phyloP scores from a whole-genome alignment of 2,329 filamentous ascomycete genomes.

The Trichophyton mentagrophytes region DNA sequence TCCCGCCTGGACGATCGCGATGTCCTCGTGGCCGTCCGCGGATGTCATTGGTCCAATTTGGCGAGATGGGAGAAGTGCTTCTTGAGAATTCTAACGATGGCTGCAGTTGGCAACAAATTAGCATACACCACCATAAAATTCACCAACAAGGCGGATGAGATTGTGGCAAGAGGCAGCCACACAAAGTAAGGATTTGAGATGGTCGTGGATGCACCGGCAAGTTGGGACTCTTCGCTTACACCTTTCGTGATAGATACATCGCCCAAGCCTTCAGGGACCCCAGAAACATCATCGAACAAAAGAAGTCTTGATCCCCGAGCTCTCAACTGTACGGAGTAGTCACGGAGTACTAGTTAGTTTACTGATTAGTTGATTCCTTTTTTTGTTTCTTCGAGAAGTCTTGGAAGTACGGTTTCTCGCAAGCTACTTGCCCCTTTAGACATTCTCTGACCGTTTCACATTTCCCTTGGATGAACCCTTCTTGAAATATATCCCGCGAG shows the following conservation, averaged over 20 bases:
- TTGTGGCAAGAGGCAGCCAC: slow-evolving; percentile 54
- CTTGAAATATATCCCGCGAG: not conserved
- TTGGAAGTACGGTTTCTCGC: not conserved
- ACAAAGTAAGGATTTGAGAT: slow-evolving; percentile 41
- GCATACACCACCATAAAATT: slow-evolving; percentile 53
- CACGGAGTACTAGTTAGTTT: too few relatives aligned
- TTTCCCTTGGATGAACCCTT: not conserved
- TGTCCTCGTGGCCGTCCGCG: not conserved
- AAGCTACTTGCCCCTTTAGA: not conserved
- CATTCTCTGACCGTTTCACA: not conserved
- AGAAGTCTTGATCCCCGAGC: not conserved
- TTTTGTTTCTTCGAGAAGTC: too few relatives aligned
- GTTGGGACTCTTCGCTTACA: not conserved
- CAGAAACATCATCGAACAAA: slow-evolving; percentile 39
- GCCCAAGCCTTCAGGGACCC: slow-evolving; percentile 49
- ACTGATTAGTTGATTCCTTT: too few relatives aligned
- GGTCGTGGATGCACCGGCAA: not conserved
- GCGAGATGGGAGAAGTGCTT: not conserved
- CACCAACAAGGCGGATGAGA: slow-evolving; percentile 44
- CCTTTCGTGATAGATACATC: slow-evolving; percentile 35
- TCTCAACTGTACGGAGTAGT: not conserved
- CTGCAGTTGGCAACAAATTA: slow-evolving; percentile 49
- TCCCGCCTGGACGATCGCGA: not conserved
- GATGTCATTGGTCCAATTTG: not conserved
- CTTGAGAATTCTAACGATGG: not conserved